Percentiles rank a stretch among this genome's conserved stretches.
These are phyloP conservation scores for Cunninghamia lanceolata DNA, from an alignment of 75 land plant genomes.

Conservation along the genomic window DNA sequence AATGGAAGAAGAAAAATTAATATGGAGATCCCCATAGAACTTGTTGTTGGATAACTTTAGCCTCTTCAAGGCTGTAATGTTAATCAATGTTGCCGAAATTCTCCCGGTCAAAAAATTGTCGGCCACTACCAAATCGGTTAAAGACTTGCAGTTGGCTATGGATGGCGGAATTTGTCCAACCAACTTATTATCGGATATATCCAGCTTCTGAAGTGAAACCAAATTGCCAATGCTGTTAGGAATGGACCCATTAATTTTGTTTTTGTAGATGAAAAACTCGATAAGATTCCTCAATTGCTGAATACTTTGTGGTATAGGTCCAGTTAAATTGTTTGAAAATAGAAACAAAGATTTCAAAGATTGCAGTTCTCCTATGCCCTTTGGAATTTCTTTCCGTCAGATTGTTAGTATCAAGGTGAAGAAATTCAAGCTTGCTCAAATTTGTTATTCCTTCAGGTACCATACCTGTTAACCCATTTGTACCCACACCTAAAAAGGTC, in stretches of 20 bases:
- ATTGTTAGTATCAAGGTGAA: slow-evolving; percentile 50
- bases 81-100: no score
- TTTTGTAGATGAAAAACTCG: neutral
- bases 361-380: slow-evolving; percentile 37
- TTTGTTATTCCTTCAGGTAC: slow-evolving; percentile 44
- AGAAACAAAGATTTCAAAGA: slow-evolving; percentile 34
- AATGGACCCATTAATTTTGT: neutral
- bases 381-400: slow-evolving; percentile 65
- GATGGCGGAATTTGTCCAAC: neutral
- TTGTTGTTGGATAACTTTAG: no score
- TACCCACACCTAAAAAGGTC: slow-evolving; percentile 39
- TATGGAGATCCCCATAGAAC: no score
- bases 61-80: neutral
- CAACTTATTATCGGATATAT: neutral
- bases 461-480: slow-evolving; percentile 57
- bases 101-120: no score
- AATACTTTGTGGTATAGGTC: slow-evolving; percentile 24
- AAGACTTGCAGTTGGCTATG: neutral
- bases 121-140: no score
- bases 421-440: slow-evolving; percentile 19
- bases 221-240: neutral
- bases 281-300: neutral
- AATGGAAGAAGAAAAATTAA: no score
- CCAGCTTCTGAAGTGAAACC: neutral
- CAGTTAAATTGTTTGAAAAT: slow-evolving; percentile 43